Percentiles rank a stretch among this genome's conserved stretches.
Conservation (phyloP, 495 filamentous ascomycete genomes). For the Penicillium simplicissimum region DNA sequence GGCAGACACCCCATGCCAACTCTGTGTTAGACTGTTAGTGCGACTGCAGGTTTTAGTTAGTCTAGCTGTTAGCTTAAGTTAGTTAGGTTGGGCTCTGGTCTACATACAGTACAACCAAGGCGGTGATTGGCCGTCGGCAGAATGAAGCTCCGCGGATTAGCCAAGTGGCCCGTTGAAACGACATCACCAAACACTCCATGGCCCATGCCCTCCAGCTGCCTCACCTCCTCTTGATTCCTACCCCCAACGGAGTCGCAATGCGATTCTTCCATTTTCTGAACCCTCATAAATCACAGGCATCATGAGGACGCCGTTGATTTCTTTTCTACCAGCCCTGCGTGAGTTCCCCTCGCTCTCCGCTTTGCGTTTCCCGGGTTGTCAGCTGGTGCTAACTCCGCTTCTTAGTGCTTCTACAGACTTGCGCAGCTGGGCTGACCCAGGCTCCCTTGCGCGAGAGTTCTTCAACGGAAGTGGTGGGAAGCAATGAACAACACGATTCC, state of each 20-base stretch:
- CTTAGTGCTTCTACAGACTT: constrained; percentile 40
- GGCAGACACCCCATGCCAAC: background rate
- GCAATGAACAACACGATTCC: constrained; percentile 18
- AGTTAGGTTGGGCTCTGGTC: background rate
- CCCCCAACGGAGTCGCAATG: constrained; percentile 39
- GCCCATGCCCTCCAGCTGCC: constrained; percentile 1
- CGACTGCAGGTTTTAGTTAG: background rate
- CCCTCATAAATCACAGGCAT: constrained; percentile 29
- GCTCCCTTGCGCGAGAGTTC: constrained; percentile 21
- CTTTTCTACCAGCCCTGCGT: constrained; percentile 45
- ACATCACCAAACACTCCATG: constrained; percentile 21
- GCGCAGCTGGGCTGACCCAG: constrained; percentile 33
- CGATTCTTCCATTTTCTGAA: constrained; percentile 30
- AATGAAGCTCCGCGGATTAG: constrained; percentile 45
- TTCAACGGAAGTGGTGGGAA: constrained; percentile 20
- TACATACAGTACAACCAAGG: background rate
- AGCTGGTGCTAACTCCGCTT: constrained; percentile 29
- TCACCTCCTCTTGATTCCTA: constrained; percentile 5
- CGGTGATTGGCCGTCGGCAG: constrained; percentile 35
- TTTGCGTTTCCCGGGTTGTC: background rate
- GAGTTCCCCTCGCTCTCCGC: constrained; percentile 20
- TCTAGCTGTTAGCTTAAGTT: too few relatives aligned
- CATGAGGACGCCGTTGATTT: constrained; percentile 45
- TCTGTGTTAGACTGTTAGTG: too few relatives aligned
- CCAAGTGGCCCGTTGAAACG: constrained; percentile 45